Evolutionary conservation across 257 asterid species (phyloP), one percentile per base, ranked within the genome.

Genomic region (Nicotiana noctiflora): DNA sequence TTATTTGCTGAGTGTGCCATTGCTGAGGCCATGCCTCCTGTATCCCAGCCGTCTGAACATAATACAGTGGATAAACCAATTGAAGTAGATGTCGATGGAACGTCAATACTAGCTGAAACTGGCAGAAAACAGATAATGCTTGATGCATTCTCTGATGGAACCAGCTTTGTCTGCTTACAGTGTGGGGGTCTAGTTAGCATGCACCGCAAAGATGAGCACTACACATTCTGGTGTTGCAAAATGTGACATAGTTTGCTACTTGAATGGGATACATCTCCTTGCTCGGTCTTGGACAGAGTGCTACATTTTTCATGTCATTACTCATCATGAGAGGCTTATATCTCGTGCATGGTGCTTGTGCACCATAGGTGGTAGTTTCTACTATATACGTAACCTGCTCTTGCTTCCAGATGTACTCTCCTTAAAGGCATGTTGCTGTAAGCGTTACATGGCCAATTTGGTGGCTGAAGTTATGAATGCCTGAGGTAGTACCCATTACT

Each of bases 161-260:
- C 93, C 90, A 96, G 98, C 90, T 96, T 96, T 64, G 87, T 93
- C 61, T 94, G 99, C 88, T 83, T 91, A 72, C 89, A 90, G 62
- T 96, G 99, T 80, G 99, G 98, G 70, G 99, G 97, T 6, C 93
- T 96, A 6, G 98, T 96, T 44, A 92, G 98, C 88, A 89, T 86
- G 83, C 86, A 78, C 17, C 93, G 99, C 59, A 93, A 83, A 83
- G 99, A 96, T 6, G 99, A 96, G 77, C 99, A 96, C 84, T 86
- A 79, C 80, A 85, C 93, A 1, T 88, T 89, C 85, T 96, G 99
- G 99, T 96, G 99, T 82, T 79, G 94, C 86, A 86, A 93, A 85
- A 81, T 74, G 19, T 95, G 88, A 95, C 77, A 66, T 72, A n/a
- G 37, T 52, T 55, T 60, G 18, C 75, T 5, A 27, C 77, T 80